phyloP scores from a whole-genome alignment of 2,329 filamentous ascomycete species.

The Didymella arachidicola region DNA sequence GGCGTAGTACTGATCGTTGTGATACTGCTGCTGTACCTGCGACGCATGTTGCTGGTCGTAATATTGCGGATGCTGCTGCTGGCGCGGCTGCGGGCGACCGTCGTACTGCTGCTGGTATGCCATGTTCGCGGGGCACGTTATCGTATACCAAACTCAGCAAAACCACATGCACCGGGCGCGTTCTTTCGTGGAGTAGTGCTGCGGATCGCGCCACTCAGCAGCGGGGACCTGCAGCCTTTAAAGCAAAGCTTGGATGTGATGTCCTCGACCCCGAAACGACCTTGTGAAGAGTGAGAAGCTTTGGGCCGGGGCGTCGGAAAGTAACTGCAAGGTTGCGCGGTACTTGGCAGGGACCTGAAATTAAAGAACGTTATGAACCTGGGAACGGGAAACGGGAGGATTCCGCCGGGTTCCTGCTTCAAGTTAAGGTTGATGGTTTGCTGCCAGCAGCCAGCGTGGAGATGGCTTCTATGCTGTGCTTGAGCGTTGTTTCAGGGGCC shows the following conservation, averaged over 20 bases:
- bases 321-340: constrained; percentile 25
- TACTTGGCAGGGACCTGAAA: constrained; percentile 36
- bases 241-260: constrained; percentile 25
- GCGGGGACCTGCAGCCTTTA: constrained; percentile 27
- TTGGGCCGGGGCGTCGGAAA: constrained; percentile 10
- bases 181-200: constrained; percentile 27
- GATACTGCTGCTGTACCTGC: constrained; percentile 40
- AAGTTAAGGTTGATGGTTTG: constrained; percentile 12
- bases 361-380: constrained; percentile 23
- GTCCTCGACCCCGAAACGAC: constrained; percentile 15
- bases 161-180: constrained; percentile 27
- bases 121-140: constrained; percentile 38
- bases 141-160: constrained; percentile 27
- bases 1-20: constrained; percentile 35
- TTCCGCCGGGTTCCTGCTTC: constrained; percentile 12
- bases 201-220: constrained; percentile 34
- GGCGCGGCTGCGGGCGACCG: constrained; percentile 45
- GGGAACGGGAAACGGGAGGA: constrained; percentile 12
- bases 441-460: constrained; percentile 25
- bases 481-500: constrained; percentile 34
- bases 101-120: constrained; percentile 52
- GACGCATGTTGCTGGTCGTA: constrained; percentile 22
- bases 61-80: constrained; percentile 28
- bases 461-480: constrained; percentile 13
- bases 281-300: constrained; percentile 16